Evolutionary conservation across 768 basidiomycete genomes (phyloP), one percentile per base, ranked within the genome.

Genomic region (Kondoa malvinella): DNA sequence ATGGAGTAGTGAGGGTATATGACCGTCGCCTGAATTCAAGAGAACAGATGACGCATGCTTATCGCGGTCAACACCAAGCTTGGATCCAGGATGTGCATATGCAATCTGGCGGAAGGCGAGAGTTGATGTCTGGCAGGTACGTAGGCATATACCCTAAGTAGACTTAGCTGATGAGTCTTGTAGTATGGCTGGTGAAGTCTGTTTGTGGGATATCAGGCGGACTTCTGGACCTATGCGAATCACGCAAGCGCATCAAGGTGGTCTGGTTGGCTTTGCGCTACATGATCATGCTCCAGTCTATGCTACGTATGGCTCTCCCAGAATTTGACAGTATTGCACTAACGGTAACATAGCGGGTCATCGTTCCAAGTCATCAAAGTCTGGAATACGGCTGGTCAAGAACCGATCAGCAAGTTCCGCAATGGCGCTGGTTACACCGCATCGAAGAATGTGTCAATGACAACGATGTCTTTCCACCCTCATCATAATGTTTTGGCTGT

Each of bases 41-140:
- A 4, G 85, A 90, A 67, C 85, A 89, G 2, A 85, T 94, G 21
- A 84, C 95, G 21, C 80, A 87, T 63, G 83, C 83, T 1, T 92
- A 88, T 75, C 83, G 85, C 32, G 82, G 72, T 15, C 60, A 83
- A 63, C 92, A 94, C 76, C 77, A 81, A 8, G 83, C 87, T 12
- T 96, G 92, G 91, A 84, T 97, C 4, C 89, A 90, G 76, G 92
- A 87, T 72, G 89, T 89, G 32, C 84, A 85, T 69, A 87, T 89
- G 81, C 87, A 94, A 77, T 84, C 88, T 1, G 83, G 81, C 3
- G 78, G 82, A 25, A 78, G 80, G 30, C 81, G 81, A 3, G 87
- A 91, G 71, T 82, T 95, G 73, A 76, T 96, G 8, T 89, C 91
- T 15, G 92, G 87, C 25, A 87, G 88, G 92, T 94, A 72, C 56